A percentile compares a stretch with the other conserved stretches of the same genome.
These are phyloP conservation scores for Graphilbum fragrans DNA, from an alignment of 2,329 filamentous ascomycete species.

Conservation along the genomic window DNA sequence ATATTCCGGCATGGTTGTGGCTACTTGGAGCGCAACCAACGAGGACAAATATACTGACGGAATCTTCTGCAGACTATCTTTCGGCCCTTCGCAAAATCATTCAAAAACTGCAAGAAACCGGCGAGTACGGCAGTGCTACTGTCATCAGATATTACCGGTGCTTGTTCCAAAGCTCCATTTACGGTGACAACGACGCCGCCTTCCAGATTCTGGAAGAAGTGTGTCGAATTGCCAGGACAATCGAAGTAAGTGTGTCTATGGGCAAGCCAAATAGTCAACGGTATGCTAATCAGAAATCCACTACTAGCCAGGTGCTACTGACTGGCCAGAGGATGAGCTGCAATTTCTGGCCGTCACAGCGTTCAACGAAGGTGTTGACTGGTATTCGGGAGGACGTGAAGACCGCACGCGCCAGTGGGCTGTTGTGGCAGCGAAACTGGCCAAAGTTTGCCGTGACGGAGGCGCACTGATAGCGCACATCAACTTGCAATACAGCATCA, in stretches of 20 bases:
- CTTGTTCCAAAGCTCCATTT: slow-evolving; percentile 56
- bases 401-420: slow-evolving; percentile 48
- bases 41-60: too few species aligned
- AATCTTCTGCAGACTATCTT: slow-evolving; percentile 29
- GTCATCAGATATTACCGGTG: slow-evolving; percentile 70
- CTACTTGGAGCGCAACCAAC: too few species aligned
- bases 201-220: slow-evolving; percentile 54
- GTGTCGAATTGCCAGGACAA: slow-evolving; percentile 34
- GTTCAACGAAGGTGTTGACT: slow-evolving; percentile 61
- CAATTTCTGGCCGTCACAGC: slow-evolving; percentile 62
- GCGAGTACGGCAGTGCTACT: slow-evolving; percentile 42
- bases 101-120: slow-evolving; percentile 50
- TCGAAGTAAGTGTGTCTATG: not conserved
- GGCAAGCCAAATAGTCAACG: not conserved
- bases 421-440: slow-evolving; percentile 47
- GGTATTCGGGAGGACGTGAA: slow-evolving; percentile 43
- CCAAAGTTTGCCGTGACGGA: slow-evolving; percentile 43
- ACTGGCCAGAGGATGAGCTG: slow-evolving; percentile 55
- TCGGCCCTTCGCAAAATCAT: slow-evolving; percentile 53
- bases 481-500: slow-evolving; percentile 28
- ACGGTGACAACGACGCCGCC: slow-evolving; percentile 40
- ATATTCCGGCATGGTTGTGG: too few species aligned
- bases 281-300: not conserved
- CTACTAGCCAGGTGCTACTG: slow-evolving; percentile 11
- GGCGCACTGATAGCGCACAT: slow-evolving; percentile 31